Evolutionary conservation across 2,329 filamentous ascomycete species (phyloP).

Genomic region (Claviceps humidiphila): DNA sequence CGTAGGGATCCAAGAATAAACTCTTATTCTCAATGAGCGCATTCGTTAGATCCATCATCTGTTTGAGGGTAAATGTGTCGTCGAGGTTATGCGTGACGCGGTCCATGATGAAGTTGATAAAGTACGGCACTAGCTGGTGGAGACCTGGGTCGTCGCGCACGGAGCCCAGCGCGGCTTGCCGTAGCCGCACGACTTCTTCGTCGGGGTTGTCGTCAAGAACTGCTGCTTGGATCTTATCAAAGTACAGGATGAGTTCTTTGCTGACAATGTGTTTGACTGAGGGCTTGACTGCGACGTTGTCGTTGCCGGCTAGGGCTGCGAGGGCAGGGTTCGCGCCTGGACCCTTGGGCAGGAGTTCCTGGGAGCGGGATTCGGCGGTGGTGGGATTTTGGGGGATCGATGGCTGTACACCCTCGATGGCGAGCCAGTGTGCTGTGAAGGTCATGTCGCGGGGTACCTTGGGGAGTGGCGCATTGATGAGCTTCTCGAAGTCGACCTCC

Average conservation of each 20-base stretch:
- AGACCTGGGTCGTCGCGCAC: slow-evolving; percentile 81
- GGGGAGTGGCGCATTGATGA: slow-evolving; percentile 90
- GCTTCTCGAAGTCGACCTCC: slow-evolving; percentile 96
- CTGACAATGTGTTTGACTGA: slow-evolving; percentile 92
- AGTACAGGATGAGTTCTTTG: slow-evolving; percentile 92
- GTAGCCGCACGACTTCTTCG: slow-evolving; percentile 56
- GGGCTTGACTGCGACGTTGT: slow-evolving; percentile 74
- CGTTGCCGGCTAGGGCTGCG: slow-evolving; percentile 67
- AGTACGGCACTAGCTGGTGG: slow-evolving; percentile 92
- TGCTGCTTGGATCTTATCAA: slow-evolving; percentile 84
- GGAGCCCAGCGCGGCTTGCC: slow-evolving; percentile 73
- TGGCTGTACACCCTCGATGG: slow-evolving; percentile 92
- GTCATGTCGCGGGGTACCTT: slow-evolving; percentile 88
- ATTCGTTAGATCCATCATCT: slow-evolving; percentile 83
- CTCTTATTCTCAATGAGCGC: slow-evolving; percentile 73
- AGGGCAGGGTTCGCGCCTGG: slow-evolving; percentile 76
- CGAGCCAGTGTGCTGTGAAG: slow-evolving; percentile 89
- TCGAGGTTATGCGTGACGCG: slow-evolving; percentile 91
- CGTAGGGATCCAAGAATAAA: slow-evolving; percentile 56
- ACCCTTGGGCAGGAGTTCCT: slow-evolving; percentile 82
- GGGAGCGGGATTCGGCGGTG: slow-evolving; percentile 65
- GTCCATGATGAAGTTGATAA: slow-evolving; percentile 88
- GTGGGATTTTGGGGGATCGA: slow-evolving; percentile 95
- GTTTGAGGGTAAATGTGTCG: slow-evolving; percentile 74
- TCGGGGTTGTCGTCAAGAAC: slow-evolving; percentile 81